These are phyloP conservation scores for Immersiporthe knoxdaviesiana DNA, from an alignment of 2,329 filamentous ascomycete species.

Conservation along the genomic window DNA sequence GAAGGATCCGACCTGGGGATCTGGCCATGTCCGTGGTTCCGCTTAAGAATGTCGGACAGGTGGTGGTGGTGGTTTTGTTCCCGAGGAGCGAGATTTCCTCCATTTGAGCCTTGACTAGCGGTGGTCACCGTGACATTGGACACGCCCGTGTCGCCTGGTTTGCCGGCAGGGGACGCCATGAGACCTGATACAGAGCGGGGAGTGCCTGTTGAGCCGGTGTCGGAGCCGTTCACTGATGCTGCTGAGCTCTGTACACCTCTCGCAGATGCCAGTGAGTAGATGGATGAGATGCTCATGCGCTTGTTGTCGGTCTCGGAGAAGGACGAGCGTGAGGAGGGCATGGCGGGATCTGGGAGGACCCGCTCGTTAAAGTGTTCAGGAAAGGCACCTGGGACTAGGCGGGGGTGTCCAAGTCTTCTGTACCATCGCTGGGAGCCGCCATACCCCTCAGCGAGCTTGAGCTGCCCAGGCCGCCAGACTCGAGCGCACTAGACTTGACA, in stretches of 20 bases:
- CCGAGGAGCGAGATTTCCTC: slow-evolving; percentile 50
- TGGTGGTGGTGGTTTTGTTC: slow-evolving; percentile 46
- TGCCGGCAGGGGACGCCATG: slow-evolving; percentile 49
- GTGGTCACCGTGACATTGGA: slow-evolving; percentile 59
- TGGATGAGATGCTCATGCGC: slow-evolving; percentile 72
- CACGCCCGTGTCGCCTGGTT: slow-evolving; percentile 55
- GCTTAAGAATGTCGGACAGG: slow-evolving; percentile 52
- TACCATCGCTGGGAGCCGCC: slow-evolving; percentile 36
- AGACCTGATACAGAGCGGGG: slow-evolving; percentile 50
- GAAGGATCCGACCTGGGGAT: slow-evolving; percentile 36
- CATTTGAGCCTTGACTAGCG: slow-evolving; percentile 46
- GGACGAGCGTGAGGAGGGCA: slow-evolving; percentile 49
- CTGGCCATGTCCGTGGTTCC: slow-evolving; percentile 38
- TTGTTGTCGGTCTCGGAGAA: slow-evolving; percentile 58
- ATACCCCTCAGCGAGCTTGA: slow-evolving; percentile 18
- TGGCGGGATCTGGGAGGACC: slow-evolving; percentile 53
- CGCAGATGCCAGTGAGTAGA: slow-evolving; percentile 70
- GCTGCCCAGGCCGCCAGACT: slow-evolving; percentile 11
- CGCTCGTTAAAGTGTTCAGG: slow-evolving; percentile 37
- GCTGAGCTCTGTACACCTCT: slow-evolving; percentile 57
- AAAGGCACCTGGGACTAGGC: slow-evolving; percentile 43
- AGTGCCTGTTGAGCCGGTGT: slow-evolving; percentile 43
- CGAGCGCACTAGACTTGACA: background rate
- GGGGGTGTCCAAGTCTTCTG: slow-evolving; percentile 50
- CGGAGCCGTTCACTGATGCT: slow-evolving; percentile 57